phyloP scores from a whole-genome alignment of 768 basidiomycete species.

The Kwoniella heveanensis region DNA sequence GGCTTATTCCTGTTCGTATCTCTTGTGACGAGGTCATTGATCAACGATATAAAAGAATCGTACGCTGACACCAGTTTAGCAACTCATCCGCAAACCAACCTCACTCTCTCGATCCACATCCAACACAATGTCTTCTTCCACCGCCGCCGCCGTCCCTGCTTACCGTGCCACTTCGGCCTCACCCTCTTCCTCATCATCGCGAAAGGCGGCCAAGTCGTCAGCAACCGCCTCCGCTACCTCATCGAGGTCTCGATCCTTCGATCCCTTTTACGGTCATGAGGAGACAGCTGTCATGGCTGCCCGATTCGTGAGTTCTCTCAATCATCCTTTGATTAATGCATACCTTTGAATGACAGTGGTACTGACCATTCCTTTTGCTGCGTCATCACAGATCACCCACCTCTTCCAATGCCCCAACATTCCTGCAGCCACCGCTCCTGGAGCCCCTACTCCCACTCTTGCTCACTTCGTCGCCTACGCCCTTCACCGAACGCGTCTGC shows the following conservation, averaged over 20 bases:
- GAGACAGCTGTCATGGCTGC: conserved; percentile 68
- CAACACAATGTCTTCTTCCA: conserved; percentile 18
- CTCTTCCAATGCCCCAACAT: conserved; percentile 84
- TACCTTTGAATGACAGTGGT: background rate
- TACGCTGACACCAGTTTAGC: conserved; percentile 4
- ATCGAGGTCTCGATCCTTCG: conserved; percentile 37
- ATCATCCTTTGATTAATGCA: background rate
- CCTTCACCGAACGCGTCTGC: conserved; percentile 77
- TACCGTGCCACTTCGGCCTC: conserved; percentile 38
- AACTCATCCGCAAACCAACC: conserved; percentile 1
- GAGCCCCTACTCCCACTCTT: conserved; percentile 64
- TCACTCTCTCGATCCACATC: background rate
- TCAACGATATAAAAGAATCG: background rate
- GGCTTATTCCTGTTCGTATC: conserved; percentile 8
- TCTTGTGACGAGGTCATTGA: background rate
- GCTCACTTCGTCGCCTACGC: conserved; percentile 85
- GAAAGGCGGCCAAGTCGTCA: conserved; percentile 43
- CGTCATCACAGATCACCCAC: conserved; percentile 64
- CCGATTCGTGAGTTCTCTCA: conserved; percentile 60
- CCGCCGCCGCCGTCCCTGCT: conserved; percentile 18
- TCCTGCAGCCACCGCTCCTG: conserved; percentile 63
- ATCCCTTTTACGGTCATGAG: conserved; percentile 72
- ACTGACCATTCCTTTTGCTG: background rate
- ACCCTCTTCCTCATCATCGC: conserved; percentile 33
- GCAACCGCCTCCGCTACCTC: conserved; percentile 49